Evolutionary conservation across 2,329 filamentous ascomycete genomes (phyloP).

Genomic region (Fusarium fracticaudum): DNA sequence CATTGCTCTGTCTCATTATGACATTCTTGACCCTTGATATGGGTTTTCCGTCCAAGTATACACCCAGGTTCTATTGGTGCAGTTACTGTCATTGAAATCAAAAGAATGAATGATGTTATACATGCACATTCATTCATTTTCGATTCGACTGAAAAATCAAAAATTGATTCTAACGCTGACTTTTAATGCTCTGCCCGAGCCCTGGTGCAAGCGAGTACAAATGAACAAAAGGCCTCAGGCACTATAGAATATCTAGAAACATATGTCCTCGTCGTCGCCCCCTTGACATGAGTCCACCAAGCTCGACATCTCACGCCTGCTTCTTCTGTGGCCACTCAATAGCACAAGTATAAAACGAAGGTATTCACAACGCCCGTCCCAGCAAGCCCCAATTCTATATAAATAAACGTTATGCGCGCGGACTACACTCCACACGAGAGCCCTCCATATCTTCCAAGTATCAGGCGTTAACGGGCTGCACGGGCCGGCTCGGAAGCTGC

Average conservation of each 20-base stretch:
- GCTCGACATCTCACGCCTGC: constrained; percentile 2
- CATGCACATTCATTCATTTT: background rate
- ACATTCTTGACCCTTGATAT: background rate
- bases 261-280: constrained; percentile 29
- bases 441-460: constrained; percentile 3
- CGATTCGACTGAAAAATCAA: constrained; percentile 6
- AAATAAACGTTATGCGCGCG: constrained; percentile 43
- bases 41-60: background rate
- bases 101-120: background rate
- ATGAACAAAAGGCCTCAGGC: constrained; percentile 27
- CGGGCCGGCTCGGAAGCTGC: constrained; percentile 42
- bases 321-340: background rate
- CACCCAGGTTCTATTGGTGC: background rate
- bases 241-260: constrained; percentile 41
- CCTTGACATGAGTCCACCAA: constrained; percentile 11
- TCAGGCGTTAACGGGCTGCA: constrained; percentile 49
- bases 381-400: constrained; percentile 19
- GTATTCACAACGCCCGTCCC: constrained; percentile 9
- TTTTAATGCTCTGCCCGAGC: constrained; percentile 35
- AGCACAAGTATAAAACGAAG: constrained; percentile 18
- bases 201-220: constrained; percentile 25
- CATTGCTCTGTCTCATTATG: background rate
- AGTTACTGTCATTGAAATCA: background rate
- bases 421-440: constrained; percentile 26
- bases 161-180: constrained; percentile 37